A percentile compares a stretch with the other conserved stretches of the same genome.
phyloP scores from a whole-genome alignment of 1,284 basidiomycete genomes.

The Trichosporon faecale region DNA sequence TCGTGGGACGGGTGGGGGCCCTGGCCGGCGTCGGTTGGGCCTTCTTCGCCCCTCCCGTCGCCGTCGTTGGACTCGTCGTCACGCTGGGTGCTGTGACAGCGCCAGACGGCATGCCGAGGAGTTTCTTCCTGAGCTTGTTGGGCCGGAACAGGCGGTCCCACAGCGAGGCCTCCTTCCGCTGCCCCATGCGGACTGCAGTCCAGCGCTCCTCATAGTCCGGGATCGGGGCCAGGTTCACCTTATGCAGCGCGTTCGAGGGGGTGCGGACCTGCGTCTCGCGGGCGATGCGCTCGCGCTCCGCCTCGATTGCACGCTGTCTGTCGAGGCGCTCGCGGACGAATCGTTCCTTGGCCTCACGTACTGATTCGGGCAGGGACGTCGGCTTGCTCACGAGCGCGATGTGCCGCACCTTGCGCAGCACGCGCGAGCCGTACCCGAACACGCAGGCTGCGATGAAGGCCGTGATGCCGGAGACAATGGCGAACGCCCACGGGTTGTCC shows the following conservation, averaged over 20 bases:
- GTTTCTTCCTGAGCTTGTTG: constrained; percentile 13
- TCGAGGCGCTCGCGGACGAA: constrained; percentile 24
- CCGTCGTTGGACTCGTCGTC: neutral
- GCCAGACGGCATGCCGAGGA: constrained; percentile 17
- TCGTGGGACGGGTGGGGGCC: neutral
- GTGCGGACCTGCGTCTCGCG: neutral
- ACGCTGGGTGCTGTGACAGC: neutral
- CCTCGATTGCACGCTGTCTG: constrained; percentile 14
- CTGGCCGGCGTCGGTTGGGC: neutral
- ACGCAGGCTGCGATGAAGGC: constrained; percentile 40
- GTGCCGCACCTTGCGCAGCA: constrained; percentile 45
- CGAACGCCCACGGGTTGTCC: constrained; percentile 50
- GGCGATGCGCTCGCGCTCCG: neutral
- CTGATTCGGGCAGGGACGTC: constrained; percentile 15
- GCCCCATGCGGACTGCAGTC: constrained; percentile 16
- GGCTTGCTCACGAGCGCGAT: constrained; percentile 36
- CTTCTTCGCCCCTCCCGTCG: neutral
- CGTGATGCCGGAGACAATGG: constrained; percentile 42
- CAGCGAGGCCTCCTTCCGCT: constrained; percentile 10
- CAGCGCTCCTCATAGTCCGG: constrained; percentile 25
- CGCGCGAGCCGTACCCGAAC: constrained; percentile 41
- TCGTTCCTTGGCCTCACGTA: constrained; percentile 23
- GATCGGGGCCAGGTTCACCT: constrained; percentile 10
- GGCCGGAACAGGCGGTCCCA: constrained; percentile 28
- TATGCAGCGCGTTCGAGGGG: neutral